Base-by-base conservation (phyloP, 2,329 filamentous ascomycete species). In the Stemphylium beticola region DNA sequence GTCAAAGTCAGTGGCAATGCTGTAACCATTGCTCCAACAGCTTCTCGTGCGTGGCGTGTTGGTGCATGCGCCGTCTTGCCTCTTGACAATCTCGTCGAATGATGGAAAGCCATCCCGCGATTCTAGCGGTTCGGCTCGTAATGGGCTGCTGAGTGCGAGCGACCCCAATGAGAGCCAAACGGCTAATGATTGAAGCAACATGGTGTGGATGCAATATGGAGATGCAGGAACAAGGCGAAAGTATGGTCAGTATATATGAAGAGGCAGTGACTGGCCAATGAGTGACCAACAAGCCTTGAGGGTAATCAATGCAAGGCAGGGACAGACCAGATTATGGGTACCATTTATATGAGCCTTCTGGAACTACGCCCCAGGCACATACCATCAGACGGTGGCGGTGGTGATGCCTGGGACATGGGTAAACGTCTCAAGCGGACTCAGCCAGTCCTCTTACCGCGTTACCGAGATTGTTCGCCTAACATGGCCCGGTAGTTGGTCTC, bases 1-100 rank as follows among this genome's bases (percentile, higher is more conserved):
- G 52, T 80, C 78, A 51, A 79, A 79, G 50, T 80, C 78, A 8
- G 78, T 80, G 29, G 74, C 66, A 37, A 79, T 77, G 53, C 73
- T 77, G 68, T 73, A 78, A 38, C 78, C 78, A 49, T 65, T 65
- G 29, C 64, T 70, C 78, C 78, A 81, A 60, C 78, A 81, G 12
- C 64, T 65, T 57, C 78, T 68, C 4, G 75, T 76, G 11, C 59
- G 62, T 26, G 77, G 72, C 7, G 71, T 70, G 56, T 79, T 76
- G 10, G 71, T 78, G 61, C 78, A 80, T 20, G 58, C 61, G n/a
- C 69, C 61, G 43, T 74, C 72, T 55, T 73, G 71, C 49, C 67
- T 65, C 45, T 68, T 65, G 17, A 65, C 58, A 40, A 70, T 44
- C 31, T 64, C 65, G 31, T 55, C 55, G 42, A 57, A 57, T 8